These are phyloP conservation scores for Saprolegnia diclina DNA, from an alignment of 352 stramenopile species.

Conservation along the genomic window DNA sequence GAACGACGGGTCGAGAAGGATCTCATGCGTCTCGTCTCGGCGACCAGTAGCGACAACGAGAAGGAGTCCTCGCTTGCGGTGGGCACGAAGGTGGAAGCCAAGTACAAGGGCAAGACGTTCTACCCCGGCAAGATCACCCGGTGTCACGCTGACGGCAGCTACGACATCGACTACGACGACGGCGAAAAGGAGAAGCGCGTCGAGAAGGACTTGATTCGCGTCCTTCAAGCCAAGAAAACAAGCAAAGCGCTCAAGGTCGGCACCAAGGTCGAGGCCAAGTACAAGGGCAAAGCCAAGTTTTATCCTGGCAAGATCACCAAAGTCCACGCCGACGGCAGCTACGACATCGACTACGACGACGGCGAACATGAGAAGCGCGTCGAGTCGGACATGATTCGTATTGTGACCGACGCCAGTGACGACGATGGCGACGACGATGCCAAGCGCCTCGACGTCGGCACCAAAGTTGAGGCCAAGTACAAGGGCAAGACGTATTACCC, in stretches of 20 bases:
- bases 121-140: constrained; percentile 36
- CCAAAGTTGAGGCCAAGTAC: constrained; percentile 21
- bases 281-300: constrained; percentile 33
- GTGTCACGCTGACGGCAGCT: constrained; percentile 37
- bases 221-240: too few relatives aligned
- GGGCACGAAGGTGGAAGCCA: constrained; percentile 33
- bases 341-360: constrained; percentile 52
- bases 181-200: constrained; percentile 32
- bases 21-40: constrained; percentile 19
- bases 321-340: constrained; percentile 36
- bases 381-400: neutral
- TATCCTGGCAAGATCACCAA: constrained; percentile 35
- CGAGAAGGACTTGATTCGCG: too few relatives aligned
- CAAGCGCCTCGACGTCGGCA: neutral
- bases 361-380: constrained; percentile 37
- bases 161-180: constrained; percentile 54
- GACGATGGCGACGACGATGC: neutral
- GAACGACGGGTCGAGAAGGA: constrained; percentile 31
- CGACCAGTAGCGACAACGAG: neutral
- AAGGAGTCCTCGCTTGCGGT: neutral
- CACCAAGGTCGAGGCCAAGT: constrained; percentile 35
- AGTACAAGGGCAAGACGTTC: constrained; percentile 34
- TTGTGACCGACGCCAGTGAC: neutral
- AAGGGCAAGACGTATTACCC: constrained; percentile 33
- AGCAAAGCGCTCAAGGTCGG: neutral